Evolutionary conservation across 2,329 filamentous ascomycete genomes (phyloP).

Genomic region (Cadophora luteo-olivacea): DNA sequence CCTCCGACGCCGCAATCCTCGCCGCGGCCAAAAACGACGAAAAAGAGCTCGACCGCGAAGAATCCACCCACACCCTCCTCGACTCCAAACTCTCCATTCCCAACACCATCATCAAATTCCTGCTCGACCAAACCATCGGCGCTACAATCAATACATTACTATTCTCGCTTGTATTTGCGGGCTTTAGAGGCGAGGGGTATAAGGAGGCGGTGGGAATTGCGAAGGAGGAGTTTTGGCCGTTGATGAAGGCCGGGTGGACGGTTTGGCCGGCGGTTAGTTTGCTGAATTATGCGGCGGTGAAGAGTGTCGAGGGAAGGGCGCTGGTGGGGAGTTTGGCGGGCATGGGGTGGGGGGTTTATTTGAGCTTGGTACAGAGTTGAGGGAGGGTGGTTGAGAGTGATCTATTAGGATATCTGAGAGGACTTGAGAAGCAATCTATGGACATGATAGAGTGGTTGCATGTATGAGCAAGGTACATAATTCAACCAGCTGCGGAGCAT

Average conservation of each 20-base stretch:
- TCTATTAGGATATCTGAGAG: not conserved
- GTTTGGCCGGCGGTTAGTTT: slow-evolving; percentile 76
- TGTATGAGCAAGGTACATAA: not conserved
- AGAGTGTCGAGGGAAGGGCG: slow-evolving; percentile 74
- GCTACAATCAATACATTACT: slow-evolving; percentile 69
- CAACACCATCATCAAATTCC: slow-evolving; percentile 72
- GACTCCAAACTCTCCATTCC: slow-evolving; percentile 61
- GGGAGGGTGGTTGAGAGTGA: not conserved
- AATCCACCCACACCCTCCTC: slow-evolving; percentile 52
- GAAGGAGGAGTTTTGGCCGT: slow-evolving; percentile 63
- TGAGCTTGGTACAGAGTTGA: slow-evolving; percentile 65
- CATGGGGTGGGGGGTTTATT: slow-evolving; percentile 76
- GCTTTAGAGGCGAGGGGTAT: slow-evolving; percentile 50
- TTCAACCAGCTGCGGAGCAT: not conserved
- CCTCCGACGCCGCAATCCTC: slow-evolving; percentile 49
- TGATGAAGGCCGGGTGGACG: slow-evolving; percentile 73
- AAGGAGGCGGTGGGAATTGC: slow-evolving; percentile 51
- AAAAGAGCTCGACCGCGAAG: slow-evolving; percentile 49
- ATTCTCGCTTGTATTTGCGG: slow-evolving; percentile 63
- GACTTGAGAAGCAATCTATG: not conserved
- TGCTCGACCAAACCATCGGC: slow-evolving; percentile 73
- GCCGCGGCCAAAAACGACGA: slow-evolving; percentile 51
- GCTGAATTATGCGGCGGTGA: slow-evolving; percentile 71
- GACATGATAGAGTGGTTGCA: not conserved
- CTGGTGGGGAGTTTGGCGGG: slow-evolving; percentile 76